phyloP scores from a whole-genome alignment of 2,329 filamentous ascomycete species.

The Hypoxylon rubiginosum region DNA sequence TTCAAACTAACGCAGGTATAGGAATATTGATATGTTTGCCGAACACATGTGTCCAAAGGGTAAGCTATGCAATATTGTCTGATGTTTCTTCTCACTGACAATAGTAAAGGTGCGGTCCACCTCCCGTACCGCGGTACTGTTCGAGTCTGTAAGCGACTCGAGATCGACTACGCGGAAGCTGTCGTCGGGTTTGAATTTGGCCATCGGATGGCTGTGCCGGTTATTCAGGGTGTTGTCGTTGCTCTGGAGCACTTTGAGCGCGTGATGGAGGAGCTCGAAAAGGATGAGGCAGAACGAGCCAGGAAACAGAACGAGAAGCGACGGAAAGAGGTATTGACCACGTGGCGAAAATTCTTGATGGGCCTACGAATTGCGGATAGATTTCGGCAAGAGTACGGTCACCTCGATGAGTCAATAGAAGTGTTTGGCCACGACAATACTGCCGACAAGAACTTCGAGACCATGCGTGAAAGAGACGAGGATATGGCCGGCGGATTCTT shows the following conservation, averaged over 20 bases:
- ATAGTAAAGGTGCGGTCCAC: conserved; percentile 77
- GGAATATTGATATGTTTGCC: conserved; percentile 94
- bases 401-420: conserved; percentile 66
- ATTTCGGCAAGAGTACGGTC: conserved; percentile 81
- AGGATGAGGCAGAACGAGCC: conserved; percentile 79
- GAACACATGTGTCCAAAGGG: conserved; percentile 86
- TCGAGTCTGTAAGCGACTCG: conserved; percentile 84
- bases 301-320: conserved; percentile 88
- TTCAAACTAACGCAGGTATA: conserved; percentile 4
- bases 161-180: conserved; percentile 92
- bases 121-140: conserved; percentile 82
- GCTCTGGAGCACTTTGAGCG: conserved; percentile 82
- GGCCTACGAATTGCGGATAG: conserved; percentile 85
- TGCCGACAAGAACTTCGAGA: conserved; percentile 40
- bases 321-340: conserved; percentile 76
- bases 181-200: conserved; percentile 98
- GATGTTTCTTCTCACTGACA: conserved; percentile 26
- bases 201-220: conserved; percentile 90
- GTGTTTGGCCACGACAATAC: conserved; percentile 66
- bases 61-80: conserved; percentile 43
- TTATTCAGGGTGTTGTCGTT: conserved; percentile 91
- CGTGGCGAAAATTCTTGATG: conserved; percentile 90
- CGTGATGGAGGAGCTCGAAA: conserved; percentile 83
- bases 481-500: conserved; percentile 73
- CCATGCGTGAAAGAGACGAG: conserved; percentile 56